phyloP scores from a whole-genome alignment of 2,329 filamentous ascomycete genomes.

The Ceratocystis diversiconidia region DNA sequence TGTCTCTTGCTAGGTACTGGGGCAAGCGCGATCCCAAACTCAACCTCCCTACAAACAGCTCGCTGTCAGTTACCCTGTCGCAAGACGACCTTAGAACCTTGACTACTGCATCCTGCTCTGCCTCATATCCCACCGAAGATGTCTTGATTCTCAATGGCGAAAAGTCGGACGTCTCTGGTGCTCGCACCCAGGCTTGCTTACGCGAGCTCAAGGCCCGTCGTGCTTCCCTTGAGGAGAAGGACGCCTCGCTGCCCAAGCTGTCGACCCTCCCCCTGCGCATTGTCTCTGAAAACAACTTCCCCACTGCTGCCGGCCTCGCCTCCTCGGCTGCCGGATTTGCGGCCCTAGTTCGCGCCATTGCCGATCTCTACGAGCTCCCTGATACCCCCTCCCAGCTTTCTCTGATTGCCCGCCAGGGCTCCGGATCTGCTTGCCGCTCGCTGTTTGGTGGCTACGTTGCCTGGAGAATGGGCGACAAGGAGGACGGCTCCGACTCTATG shows the following conservation, averaged over 20 bases:
- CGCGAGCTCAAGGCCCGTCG: constrained; percentile 69
- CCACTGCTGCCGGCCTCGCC: constrained; percentile 81
- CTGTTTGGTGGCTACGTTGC: constrained; percentile 93
- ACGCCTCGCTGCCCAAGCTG: constrained; percentile 68
- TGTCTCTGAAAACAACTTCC: constrained; percentile 97
- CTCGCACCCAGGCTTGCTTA: constrained; percentile 89
- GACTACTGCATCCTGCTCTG: constrained; percentile 84
- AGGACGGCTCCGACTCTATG: constrained; percentile 72
- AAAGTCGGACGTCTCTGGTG: constrained; percentile 68
- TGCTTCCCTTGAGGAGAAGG: constrained; percentile 54
- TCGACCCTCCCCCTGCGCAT: constrained; percentile 65
- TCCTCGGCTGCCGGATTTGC: constrained; percentile 57
- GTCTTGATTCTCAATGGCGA: constrained; percentile 73
- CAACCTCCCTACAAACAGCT: constrained; percentile 96
- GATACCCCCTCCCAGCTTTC: constrained; percentile 71
- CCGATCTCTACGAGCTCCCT: constrained; percentile 77
- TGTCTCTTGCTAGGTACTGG: constrained; percentile 50
- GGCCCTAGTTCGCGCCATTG: constrained; percentile 68
- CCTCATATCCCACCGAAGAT: constrained; percentile 50
- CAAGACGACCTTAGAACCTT: constrained; percentile 88
- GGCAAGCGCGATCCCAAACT: constrained; percentile 88
- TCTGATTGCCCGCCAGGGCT: constrained; percentile 81
- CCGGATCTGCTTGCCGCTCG: constrained; percentile 83
- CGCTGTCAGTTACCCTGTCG: constrained; percentile 88
- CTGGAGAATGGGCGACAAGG: constrained; percentile 66